Base-by-base conservation (phyloP, 2,329 filamentous ascomycete genomes). In the Neofusicoccum cordaticola region DNA sequence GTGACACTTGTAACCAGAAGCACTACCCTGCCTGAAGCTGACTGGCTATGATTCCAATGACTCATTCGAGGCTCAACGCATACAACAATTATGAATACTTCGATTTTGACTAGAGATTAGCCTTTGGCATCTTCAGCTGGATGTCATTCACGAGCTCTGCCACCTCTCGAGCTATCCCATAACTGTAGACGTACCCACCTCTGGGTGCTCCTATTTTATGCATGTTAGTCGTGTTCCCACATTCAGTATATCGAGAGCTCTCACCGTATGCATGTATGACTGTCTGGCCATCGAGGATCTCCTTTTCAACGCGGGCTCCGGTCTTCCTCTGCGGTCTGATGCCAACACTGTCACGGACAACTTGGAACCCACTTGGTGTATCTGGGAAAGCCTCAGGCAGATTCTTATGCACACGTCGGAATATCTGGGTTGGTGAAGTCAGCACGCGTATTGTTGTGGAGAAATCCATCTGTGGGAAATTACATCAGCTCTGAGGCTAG, bases 211-310 rank as follows among this genome's bases (percentile, higher is more conserved):
- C 50, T 53, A 17, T 4, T 19, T 1, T 3, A 11, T 6, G n/a
- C 6, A 3, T 2, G 4, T 53, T 34, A 39, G 34, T 19, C 2
- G 7, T 35, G 27, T 11, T n/a, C 27, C 6, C 1, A 7, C 2
- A 3, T 34, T 44, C 5, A 27, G 6, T 4, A 15, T 3, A 13
- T 4, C 12, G 2, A 22, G 7, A 50, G 4, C 27, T 31, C 58
- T 64, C 63, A 57, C 71, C 71, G 44, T 74, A 74, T 15, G 71
- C 72, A 63, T 74, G 71, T 2, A 74, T 67, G 15, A 74, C 66
- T 39, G 71, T 73, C 52, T 73, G 69, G 2, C 70, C 71, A 53
- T 70, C 52, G 1, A 71, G 74, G 15, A 69, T 44, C 31, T 73
- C 69, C 52, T 71, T 73, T 60, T 73, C 72, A 0, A 73, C 57